Evolutionary conservation across 202 grass and related monocot genomes (phyloP), one percentile per base, ranked within the genome.

Genomic region (Dendrocalamus latiflorus): DNA sequence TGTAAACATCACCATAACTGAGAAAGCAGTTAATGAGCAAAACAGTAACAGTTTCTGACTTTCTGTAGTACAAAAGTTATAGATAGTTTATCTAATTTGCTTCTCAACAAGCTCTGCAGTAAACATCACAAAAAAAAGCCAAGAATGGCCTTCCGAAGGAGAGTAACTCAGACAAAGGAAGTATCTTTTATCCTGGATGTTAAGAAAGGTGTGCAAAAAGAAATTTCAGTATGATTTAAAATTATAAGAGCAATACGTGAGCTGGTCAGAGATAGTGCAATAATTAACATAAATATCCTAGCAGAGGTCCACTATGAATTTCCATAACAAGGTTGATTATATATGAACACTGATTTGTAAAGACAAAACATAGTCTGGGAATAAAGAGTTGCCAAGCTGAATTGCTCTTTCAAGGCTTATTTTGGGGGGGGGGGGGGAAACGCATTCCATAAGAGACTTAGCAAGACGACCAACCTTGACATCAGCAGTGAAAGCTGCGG

Each of bases 401-500:
- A 55, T 53, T 53, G 50, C 50, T 58, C 21, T 12, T 24, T 24
- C 54, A 57, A 57, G 7, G 9, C 8, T 57, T 64, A 33, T 38
- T 38, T 17, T 65, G n/a, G n/a, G n/a, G n/a, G n/a, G n/a, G 62
- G n/a, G 24, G 9, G 21, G 70, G 55, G 56, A 76, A 3, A 2
- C 15, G 6, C 1, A 28, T 70, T 61, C 6, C 43, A 58, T n/a
- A 68, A 59, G 26, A 45, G 15, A 18, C 8, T 59, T 26, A 81
- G 24, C 25, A 70, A 81, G 68, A 79, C 25, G 74, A 85, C 80
- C 56, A 67, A 96, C 96, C 91, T 99, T 99, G 45, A 99, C 93
- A 82, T 96, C 96, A 79, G 96, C 96, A 74, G 96, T 94, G 82
- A 99, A 99, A 75, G 96, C 96, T 64, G 96, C 93, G 41, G 93